Base-by-base conservation (phyloP, 2,329 filamentous ascomycete genomes). In the Huntiella savannae region DNA sequence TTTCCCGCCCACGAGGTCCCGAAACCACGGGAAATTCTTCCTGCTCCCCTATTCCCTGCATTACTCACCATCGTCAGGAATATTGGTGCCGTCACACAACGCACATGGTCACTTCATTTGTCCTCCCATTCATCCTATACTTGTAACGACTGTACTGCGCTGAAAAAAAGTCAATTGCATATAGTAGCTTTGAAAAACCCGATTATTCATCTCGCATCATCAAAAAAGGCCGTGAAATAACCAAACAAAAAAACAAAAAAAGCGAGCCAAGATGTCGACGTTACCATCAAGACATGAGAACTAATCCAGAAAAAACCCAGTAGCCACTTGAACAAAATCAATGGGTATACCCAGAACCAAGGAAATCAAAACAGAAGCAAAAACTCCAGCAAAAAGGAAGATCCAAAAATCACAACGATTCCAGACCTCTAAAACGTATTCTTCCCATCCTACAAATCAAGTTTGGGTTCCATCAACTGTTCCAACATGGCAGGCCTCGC, bases 401-500 rank as follows among this genome's bases (percentile, higher is more conserved):
- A 33, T 28, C 32, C 15, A 22, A 43, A 22, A 46, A 47, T 32
- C 32, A 43, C 40, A 38, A 19, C 28, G 48, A 13, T 41, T 46
- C 35, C n/a, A 19, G 43, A 47, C 11, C 22, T 28, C 28, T n/a
- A 41, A 11, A 12, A 41, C 11, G 33, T 41, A 37, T 37, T 15
- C 12, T 13, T 13, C 35, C n/a, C 16, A 13, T 37, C 35, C 40
- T 19, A 41, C 33, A 28, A 39, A 33, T 45, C 43, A 33, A 46
- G 19, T 16, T 43, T 34, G 4, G 48, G 48, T 36, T 49, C 48
- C n/a, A 49, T 33, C 16, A 45, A 45, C 37, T 34, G 22, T 22
- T n/a, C 28, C 7, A 33, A 37, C 34, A 22, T 15, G 5, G 38
- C 40, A 16, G 43, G 43, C 33, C 33, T 35, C n/a, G 8, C 22